phyloP scores from a whole-genome alignment of 2,329 filamentous ascomycete genomes.

The Rhynchosporium agropyri region DNA sequence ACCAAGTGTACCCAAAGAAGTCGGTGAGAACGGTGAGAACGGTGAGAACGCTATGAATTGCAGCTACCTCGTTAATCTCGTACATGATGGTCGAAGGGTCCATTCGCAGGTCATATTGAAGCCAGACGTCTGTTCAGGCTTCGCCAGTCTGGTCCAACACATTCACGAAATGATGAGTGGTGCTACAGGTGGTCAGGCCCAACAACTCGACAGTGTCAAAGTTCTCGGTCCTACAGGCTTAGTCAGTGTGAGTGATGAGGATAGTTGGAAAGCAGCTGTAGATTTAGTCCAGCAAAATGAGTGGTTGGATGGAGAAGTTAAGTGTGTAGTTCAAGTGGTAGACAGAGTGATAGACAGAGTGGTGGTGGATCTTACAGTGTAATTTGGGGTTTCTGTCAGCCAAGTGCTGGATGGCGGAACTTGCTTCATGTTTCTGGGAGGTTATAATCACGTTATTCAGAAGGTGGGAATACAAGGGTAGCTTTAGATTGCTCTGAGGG shows the following conservation, averaged over 20 bases:
- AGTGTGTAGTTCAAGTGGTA: slow-evolving; percentile 33
- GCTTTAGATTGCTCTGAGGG: background rate
- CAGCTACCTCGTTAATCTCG: slow-evolving; percentile 37
- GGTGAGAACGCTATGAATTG: background rate
- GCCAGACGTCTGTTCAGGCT: slow-evolving; percentile 32
- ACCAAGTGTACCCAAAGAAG: background rate
- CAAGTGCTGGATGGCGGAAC: slow-evolving; percentile 12
- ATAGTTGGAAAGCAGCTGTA: slow-evolving; percentile 33
- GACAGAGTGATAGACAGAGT: slow-evolving; percentile 3
- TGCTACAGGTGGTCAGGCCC: background rate
- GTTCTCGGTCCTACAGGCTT: slow-evolving; percentile 34
- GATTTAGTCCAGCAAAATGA: slow-evolving; percentile 31
- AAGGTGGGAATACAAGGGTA: background rate
- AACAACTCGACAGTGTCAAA: slow-evolving; percentile 31
- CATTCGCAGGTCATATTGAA: slow-evolving; percentile 31
- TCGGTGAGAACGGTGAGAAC: background rate
- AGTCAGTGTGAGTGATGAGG: slow-evolving; percentile 33
- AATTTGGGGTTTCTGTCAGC: background rate
- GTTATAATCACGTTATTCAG: background rate
- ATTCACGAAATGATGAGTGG: slow-evolving; percentile 31
- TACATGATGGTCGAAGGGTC: slow-evolving; percentile 32
- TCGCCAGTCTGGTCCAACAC: slow-evolving; percentile 35
- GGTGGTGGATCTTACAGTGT: background rate
- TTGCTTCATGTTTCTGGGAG: background rate
- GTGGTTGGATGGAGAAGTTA: slow-evolving; percentile 42